Conservation (phyloP, 768 basidiomycete genomes). For the Leccinum variicolor region DNA sequence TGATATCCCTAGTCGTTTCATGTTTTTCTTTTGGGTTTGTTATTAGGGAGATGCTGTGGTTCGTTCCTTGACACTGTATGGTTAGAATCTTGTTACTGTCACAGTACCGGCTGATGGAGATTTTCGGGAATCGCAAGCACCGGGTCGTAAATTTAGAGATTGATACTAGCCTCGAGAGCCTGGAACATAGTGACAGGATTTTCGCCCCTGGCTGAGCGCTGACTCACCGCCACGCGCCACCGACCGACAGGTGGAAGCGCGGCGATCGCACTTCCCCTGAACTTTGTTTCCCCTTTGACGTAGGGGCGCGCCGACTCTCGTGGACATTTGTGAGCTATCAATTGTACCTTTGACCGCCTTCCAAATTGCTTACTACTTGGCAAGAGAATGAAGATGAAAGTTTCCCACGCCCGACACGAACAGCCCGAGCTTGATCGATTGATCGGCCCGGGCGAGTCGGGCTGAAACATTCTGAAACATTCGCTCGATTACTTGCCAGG, state of each 20-base stretch:
- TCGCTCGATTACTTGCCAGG: not conserved
- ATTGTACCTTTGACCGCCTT: not conserved
- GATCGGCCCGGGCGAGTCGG: no score
- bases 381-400: no score
- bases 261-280: not conserved
- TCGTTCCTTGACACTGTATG: no score
- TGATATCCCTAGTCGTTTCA: not conserved
- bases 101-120: no score
- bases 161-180: not conserved
- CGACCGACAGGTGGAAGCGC: not conserved
- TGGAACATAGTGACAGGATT: not conserved
- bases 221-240: no score
- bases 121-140: not conserved
- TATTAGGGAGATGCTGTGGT: not conserved
- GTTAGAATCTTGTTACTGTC: no score
- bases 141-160: not conserved
- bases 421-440: no score
- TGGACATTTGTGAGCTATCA: not conserved
- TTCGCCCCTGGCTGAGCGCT: no score
- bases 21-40: not conserved
- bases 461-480: not conserved
- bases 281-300: not conserved
- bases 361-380: not conserved
- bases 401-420: not conserved
- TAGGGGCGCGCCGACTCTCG: not conserved